Conservation (phyloP, 768 basidiomycete genomes). For the Pleurotus tuber-regium region DNA sequence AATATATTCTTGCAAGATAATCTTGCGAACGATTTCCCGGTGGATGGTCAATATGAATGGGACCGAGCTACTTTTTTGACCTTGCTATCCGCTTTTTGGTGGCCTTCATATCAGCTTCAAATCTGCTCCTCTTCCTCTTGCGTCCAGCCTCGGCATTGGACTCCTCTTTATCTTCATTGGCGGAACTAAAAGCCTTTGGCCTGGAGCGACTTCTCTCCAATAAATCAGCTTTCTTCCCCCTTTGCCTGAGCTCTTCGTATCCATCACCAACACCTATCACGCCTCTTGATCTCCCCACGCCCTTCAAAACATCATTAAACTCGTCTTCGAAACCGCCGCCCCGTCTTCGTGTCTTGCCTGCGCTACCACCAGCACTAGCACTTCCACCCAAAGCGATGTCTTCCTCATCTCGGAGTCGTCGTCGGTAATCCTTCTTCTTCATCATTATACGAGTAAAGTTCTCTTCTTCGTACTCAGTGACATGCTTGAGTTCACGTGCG, state of each 20-base stretch:
- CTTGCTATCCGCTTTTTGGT: slow-evolving; percentile 34
- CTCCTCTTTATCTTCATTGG: slow-evolving; percentile 27
- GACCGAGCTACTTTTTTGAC: not conserved
- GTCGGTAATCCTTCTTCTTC: slow-evolving; percentile 81
- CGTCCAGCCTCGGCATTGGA: slow-evolving; percentile 22
- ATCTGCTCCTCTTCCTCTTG: slow-evolving; percentile 44
- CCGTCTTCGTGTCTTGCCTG: slow-evolving; percentile 51
- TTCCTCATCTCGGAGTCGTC: slow-evolving; percentile 77
- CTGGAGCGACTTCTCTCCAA: slow-evolving; percentile 54
- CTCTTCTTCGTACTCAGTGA: slow-evolving; percentile 91
- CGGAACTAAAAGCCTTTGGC: slow-evolving; percentile 20
- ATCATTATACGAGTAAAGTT: slow-evolving; percentile 90
- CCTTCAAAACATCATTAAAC: slow-evolving; percentile 75
- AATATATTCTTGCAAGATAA: no score
- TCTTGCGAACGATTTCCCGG: not conserved
- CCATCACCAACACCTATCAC: slow-evolving; percentile 59
- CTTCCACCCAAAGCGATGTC: slow-evolving; percentile 83
- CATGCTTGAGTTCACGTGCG: slow-evolving; percentile 73
- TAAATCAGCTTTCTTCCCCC: slow-evolving; percentile 60
- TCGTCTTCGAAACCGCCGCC: slow-evolving; percentile 80
- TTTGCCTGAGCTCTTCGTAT: slow-evolving; percentile 76
- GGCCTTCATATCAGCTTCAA: slow-evolving; percentile 45
- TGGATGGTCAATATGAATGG: not conserved
- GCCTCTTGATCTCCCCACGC: slow-evolving; percentile 48
- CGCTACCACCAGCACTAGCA: slow-evolving; percentile 40